These are phyloP conservation scores for Ceriops decandra DNA, from an alignment of 345 rosid genomes.

Conservation along the genomic window DNA sequence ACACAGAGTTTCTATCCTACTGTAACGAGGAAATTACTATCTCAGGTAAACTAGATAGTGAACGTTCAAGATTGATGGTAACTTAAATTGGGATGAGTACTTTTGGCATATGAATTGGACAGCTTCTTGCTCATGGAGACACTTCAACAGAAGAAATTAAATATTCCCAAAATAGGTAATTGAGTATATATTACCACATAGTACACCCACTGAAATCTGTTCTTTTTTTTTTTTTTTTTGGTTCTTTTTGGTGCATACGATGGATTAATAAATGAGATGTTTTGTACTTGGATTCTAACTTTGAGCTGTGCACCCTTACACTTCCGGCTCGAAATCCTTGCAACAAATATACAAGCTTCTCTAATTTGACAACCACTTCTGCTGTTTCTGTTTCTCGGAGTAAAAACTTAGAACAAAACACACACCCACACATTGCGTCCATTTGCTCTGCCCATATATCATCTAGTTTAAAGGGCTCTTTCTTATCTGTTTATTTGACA, in stretches of 20 bases:
- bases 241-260: neutral
- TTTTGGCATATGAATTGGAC: constrained; percentile 43
- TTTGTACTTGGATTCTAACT: too few species aligned
- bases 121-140: constrained; percentile 38
- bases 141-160: constrained; percentile 33
- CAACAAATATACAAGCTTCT: too few species aligned
- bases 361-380: too few species aligned
- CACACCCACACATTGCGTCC: too few species aligned
- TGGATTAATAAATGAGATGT: neutral
- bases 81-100: constrained; percentile 57
- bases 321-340: too few species aligned
- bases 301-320: too few species aligned
- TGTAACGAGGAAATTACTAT: neutral
- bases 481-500: too few species aligned
- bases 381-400: too few species aligned
- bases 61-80: constrained; percentile 25
- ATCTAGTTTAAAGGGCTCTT: neutral
- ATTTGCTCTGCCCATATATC: neutral
- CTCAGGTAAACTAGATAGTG: constrained; percentile 34
- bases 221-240: neutral
- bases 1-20: neutral
- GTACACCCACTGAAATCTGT: neutral
- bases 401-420: too few species aligned
- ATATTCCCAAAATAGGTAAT: constrained; percentile 43
- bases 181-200: neutral